These are phyloP conservation scores for Hemileccinum rubropunctum DNA, from an alignment of 768 basidiomycete species.

Conservation along the genomic window DNA sequence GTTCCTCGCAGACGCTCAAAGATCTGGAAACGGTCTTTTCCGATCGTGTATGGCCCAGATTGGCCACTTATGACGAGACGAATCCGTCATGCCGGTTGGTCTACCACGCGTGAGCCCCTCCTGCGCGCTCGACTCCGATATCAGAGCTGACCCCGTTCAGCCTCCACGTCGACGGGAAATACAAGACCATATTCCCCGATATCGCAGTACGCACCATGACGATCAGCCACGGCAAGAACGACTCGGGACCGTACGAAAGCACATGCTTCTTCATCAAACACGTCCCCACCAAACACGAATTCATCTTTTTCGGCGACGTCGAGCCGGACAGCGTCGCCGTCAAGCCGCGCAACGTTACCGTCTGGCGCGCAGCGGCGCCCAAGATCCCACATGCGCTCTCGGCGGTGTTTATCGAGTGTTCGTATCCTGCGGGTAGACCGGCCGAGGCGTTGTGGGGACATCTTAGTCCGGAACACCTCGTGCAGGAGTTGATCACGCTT, in stretches of 20 bases:
- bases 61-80: conserved; percentile 70
- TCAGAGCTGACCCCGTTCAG: conserved; percentile 17
- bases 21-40: conserved; percentile 73
- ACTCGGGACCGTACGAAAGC: conserved; percentile 61
- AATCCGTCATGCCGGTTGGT: conserved; percentile 59
- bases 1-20: conserved; percentile 55
- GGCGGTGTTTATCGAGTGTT: conserved; percentile 94
- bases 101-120: conserved; percentile 56
- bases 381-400: conserved; percentile 67
- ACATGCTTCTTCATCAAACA: conserved; percentile 85
- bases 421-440: conserved; percentile 72
- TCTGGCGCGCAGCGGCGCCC: conserved; percentile 83
- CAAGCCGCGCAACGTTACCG: conserved; percentile 56
- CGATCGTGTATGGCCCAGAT: conserved; percentile 80
- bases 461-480: conserved; percentile 76
- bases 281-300: conserved; percentile 58
- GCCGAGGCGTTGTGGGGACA: conserved; percentile 79
- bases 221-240: conserved; percentile 68
- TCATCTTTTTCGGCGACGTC: conserved; percentile 94
- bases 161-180: conserved; percentile 49
- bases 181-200: conserved; percentile 49
- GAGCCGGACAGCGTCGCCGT: conserved; percentile 78
- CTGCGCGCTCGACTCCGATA: not conserved
- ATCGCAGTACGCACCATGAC: conserved; percentile 67
- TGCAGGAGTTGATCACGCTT: conserved; percentile 67